Evolutionary conservation across 345 rosid species (phyloP).

Genomic region (Melastoma malabathricum): DNA sequence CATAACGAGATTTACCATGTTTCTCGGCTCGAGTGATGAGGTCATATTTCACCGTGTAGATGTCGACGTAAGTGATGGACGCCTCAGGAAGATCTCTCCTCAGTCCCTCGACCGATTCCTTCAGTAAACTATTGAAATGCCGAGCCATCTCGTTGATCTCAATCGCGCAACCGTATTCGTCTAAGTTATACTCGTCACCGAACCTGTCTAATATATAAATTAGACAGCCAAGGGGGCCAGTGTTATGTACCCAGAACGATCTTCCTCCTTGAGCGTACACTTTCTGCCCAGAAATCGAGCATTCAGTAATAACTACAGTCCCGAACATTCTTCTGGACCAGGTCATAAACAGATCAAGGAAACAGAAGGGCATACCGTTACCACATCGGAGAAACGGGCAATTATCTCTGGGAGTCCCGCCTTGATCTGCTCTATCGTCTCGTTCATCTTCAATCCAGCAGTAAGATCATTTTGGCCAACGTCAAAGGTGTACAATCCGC

Average conservation of each 20-base stretch:
- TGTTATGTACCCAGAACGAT: conserved; percentile 67
- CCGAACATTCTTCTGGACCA: too few species aligned
- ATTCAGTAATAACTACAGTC: too few species aligned
- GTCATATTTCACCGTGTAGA: conserved; percentile 39
- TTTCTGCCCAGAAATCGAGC: conserved; percentile 13
- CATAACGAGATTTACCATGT: conserved; percentile 22
- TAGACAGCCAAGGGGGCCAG: conserved; percentile 64
- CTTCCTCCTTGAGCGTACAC: conserved; percentile 54
- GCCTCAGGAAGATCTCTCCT: conserved; percentile 42
- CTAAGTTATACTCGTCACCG: conserved; percentile 24
- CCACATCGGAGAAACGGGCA: conserved; percentile 16
- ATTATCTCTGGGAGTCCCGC: conserved; percentile 45
- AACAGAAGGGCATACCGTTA: conserved; percentile 22
- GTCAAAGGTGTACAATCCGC: conserved; percentile 46
- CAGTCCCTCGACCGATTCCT: conserved; percentile 20
- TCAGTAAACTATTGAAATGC: conserved; percentile 30
- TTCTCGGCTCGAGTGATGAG: conserved; percentile 41
- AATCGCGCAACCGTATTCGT: conserved; percentile 44
- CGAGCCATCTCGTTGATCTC: conserved; percentile 52
- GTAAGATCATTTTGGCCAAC: conserved; percentile 70
- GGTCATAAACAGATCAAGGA: too few species aligned
- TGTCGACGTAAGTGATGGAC: conserved; percentile 48
- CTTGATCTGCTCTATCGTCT: conserved; percentile 46
- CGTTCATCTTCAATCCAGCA: conserved; percentile 44
- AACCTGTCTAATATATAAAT: conserved; percentile 39